phyloP scores from a whole-genome alignment of 208 protist genomes.

The Wallacemonas collosoma region DNA sequence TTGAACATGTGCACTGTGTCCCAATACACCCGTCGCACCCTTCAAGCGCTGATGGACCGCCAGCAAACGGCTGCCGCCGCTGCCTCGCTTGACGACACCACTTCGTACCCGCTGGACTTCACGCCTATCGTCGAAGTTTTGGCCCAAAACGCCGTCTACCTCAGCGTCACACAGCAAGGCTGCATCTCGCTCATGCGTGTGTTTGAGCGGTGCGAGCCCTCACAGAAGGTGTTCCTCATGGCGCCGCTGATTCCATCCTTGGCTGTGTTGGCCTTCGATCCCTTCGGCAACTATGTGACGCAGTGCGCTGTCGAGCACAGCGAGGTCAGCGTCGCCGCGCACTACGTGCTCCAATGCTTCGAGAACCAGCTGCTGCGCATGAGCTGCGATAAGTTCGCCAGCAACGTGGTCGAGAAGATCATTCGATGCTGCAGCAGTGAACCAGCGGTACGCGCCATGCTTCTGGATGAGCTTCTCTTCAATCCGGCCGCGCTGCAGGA shows the following conservation, averaged over 20 bases:
- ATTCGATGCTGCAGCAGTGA: conserved; percentile 62
- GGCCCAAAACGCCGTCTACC: conserved; percentile 68
- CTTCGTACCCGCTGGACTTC: conserved; percentile 42
- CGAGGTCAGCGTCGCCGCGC: conserved; percentile 48
- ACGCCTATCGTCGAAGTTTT: conserved; percentile 62
- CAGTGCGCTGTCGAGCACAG: conserved; percentile 86
- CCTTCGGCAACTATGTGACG: conserved; percentile 91
- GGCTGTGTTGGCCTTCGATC: conserved; percentile 67
- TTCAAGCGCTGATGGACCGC: conserved; percentile 79
- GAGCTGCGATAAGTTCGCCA: conserved; percentile 84
- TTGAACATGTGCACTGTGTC: conserved; percentile 82
- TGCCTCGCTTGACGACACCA: background rate
- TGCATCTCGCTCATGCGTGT: conserved; percentile 90
- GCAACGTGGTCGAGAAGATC: conserved; percentile 87
- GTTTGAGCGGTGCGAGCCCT: conserved; percentile 64
- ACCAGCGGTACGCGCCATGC: conserved; percentile 56
- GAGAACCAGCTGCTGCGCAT: conserved; percentile 62
- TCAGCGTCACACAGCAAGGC: conserved; percentile 84
- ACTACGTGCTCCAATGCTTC: conserved; percentile 66
- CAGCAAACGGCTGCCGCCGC: conserved; percentile 6
- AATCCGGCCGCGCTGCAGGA: conserved; percentile 77
- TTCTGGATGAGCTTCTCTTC: conserved; percentile 87
- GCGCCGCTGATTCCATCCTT: conserved; percentile 63
- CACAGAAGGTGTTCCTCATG: conserved; percentile 64
- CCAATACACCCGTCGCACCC: conserved; percentile 75